Evolutionary conservation across 108 stramenopile genomes (phyloP).

Genomic region (Chaetoceros muelleri): DNA sequence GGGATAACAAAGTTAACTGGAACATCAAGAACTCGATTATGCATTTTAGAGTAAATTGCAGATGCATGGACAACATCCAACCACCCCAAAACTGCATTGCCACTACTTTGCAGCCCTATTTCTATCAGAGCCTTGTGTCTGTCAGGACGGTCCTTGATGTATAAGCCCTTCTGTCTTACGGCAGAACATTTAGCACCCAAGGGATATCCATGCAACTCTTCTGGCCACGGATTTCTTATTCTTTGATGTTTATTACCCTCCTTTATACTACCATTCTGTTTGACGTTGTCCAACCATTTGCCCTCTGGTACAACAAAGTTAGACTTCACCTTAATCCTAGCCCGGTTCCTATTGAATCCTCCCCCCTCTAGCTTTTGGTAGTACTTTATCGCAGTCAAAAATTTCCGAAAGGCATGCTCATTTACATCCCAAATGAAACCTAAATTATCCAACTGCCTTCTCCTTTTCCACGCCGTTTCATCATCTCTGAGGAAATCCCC

Average conservation of each 20-base stretch:
- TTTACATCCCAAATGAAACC: slow-evolving; percentile 72
- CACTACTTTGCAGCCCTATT: slow-evolving; percentile 52
- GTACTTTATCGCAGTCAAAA: slow-evolving; percentile 36
- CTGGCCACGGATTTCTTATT: slow-evolving; percentile 52
- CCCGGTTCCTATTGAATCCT: slow-evolving; percentile 1
- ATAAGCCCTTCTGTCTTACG: slow-evolving; percentile 74
- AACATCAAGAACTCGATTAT: slow-evolving; percentile 51
- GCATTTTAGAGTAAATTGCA: slow-evolving; percentile 72
- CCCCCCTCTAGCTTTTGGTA: slow-evolving; percentile 34
- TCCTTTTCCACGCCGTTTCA: slow-evolving; percentile 20
- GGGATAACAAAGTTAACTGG: slow-evolving; percentile 59
- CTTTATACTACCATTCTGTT: no score
- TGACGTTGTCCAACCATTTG: neutral
- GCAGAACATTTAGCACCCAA: slow-evolving; percentile 69
- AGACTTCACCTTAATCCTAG: neutral
- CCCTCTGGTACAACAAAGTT: neutral
- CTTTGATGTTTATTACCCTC: no score
- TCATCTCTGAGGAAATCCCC: slow-evolving; percentile 51
- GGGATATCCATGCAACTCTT: slow-evolving; percentile 50
- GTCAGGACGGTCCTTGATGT: slow-evolving; percentile 51
- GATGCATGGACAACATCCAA: slow-evolving; percentile 74
- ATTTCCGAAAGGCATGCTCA: slow-evolving; percentile 43
- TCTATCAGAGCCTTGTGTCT: slow-evolving; percentile 44
- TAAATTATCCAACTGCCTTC: slow-evolving; percentile 47
- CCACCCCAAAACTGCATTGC: slow-evolving; percentile 67